Evolutionary conservation across 208 protist genomes (phyloP).

Genomic region (Hexamita inflata): DNA sequence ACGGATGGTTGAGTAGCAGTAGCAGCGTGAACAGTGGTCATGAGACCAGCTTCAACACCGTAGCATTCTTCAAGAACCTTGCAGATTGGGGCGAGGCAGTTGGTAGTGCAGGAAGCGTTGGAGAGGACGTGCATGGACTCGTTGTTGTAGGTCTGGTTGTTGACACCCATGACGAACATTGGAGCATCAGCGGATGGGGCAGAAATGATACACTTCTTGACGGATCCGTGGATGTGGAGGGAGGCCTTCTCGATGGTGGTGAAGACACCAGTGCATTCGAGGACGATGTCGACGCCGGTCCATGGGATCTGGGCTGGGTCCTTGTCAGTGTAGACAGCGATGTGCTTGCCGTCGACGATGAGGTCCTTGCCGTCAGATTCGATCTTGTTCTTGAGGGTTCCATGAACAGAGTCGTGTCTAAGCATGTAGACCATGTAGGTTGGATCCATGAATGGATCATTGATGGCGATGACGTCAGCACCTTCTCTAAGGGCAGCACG

Average conservation of each 20-base stretch:
- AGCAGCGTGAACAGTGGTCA: conserved; percentile 95
- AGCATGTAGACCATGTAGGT: conserved; percentile 76
- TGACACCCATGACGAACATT: conserved; percentile 95
- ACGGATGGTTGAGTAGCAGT: conserved; percentile 94
- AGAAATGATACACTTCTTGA: conserved; percentile 94
- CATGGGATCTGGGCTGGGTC: conserved; percentile 8
- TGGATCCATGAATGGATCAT: conserved; percentile 72
- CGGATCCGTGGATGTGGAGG: conserved; percentile 73
- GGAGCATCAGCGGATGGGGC: conserved; percentile 84
- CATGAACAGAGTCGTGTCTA: conserved; percentile 82
- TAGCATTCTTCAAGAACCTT: conserved; percentile 86
- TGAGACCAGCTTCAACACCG: conserved; percentile 73
- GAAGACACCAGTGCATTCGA: conserved; percentile 96
- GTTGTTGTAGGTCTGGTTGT: conserved; percentile 71
- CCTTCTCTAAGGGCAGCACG: conserved; percentile 48
- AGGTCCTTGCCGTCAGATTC: conserved; percentile 42
- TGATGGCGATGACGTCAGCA: conserved; percentile 53
- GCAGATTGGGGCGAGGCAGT: conserved; percentile 93
- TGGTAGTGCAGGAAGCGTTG: conserved; percentile 98
- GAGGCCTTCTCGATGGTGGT: conserved; percentile 62
- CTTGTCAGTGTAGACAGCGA: conserved; percentile 28
- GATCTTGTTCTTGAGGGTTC: conserved; percentile 58
- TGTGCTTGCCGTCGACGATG: conserved; percentile 51
- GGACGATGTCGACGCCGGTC: conserved; percentile 70
- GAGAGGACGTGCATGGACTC: conserved; percentile 65